Percentiles rank a stretch among this genome's conserved stretches.
Evolutionary conservation across 106 monocot species (phyloP).

Genomic region (Dactylorhiza incarnata): DNA sequence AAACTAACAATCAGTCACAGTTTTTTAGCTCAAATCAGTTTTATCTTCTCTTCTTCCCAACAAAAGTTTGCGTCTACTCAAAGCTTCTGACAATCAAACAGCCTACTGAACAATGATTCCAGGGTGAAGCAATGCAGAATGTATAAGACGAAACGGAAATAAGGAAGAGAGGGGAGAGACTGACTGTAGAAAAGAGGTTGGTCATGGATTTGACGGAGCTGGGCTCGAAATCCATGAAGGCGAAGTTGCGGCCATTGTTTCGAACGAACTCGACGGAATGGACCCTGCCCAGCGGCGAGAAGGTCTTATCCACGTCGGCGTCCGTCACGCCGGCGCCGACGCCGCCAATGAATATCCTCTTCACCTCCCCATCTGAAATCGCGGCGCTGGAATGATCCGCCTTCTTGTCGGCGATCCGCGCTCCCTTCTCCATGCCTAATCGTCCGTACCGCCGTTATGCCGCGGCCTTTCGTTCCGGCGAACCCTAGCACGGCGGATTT

Average conservation of each 20-base stretch:
- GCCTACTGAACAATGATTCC: not conserved
- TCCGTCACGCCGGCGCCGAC: constrained; percentile 41
- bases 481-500: no score
- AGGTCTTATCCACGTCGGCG: constrained; percentile 57
- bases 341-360: constrained; percentile 67
- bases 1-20: no score
- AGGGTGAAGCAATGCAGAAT: not conserved
- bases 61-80: not conserved
- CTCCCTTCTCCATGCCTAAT: not conserved
- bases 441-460: not conserved
- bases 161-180: constrained; percentile 10
- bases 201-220: constrained; percentile 57
- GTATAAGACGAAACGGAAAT: not conserved
- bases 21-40: not conserved
- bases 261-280: constrained; percentile 57
- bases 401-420: not conserved
- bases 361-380: not conserved
- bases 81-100: not conserved
- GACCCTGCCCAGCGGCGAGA: constrained; percentile 55
- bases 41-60: not conserved
- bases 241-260: constrained; percentile 56
- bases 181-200: constrained; percentile 79
- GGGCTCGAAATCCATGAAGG: constrained; percentile 82
- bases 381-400: not conserved
- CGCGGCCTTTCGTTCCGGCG: not conserved